Base-by-base conservation (phyloP, 257 asterid species). In the Ajuga chamaepitys region DNA sequence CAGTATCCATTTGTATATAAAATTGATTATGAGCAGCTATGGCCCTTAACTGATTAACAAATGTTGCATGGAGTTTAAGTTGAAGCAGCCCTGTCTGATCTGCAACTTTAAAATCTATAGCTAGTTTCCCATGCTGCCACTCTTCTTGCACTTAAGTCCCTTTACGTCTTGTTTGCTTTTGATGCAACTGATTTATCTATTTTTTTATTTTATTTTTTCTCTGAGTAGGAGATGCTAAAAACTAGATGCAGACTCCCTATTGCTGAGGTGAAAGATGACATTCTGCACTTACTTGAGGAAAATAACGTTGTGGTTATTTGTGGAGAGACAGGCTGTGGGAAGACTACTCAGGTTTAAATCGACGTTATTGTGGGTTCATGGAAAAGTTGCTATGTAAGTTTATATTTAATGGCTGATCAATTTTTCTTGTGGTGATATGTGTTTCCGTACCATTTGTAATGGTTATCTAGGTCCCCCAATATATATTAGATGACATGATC, bases 261-360 rank as follows among this genome's bases (percentile, higher is more conserved):
- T 74, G 78, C 92, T 67, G 94, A 81, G 72, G 65, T 85, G 81
- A 93, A 83, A 78, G 88, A 79, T 62, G 81, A 89, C 45, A 83
- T 93, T 68, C 70, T 93, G 64, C 81, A 63, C 74, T 77, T 80
- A 59, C 90, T 93, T 41, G 88, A 81, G 74, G 83, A 81, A 73
- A 93, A 81, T 66, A 77, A 82, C 70, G 97, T 87, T 70, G 78
- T 90, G 77, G 97, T 93, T 67, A 82, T 93, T 73, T 89, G 87
- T 74, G 99, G 99, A 47, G 99, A 93, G 86, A 93, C 99, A 32
- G 99, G 99, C 59, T 93, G 97, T 66, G 99, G 99, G 57, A 93
- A 93, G 83, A 93, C 97, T 68, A 93, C 99, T 68, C 99, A 93
- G 99, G 99, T 93, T 61, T 67, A 63, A 40, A 58, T 66, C 57